Evolutionary conservation across 1,284 basidiomycete species (phyloP), one percentile per base, ranked within the genome.

Genomic region (Tylopilus orsonianus): DNA sequence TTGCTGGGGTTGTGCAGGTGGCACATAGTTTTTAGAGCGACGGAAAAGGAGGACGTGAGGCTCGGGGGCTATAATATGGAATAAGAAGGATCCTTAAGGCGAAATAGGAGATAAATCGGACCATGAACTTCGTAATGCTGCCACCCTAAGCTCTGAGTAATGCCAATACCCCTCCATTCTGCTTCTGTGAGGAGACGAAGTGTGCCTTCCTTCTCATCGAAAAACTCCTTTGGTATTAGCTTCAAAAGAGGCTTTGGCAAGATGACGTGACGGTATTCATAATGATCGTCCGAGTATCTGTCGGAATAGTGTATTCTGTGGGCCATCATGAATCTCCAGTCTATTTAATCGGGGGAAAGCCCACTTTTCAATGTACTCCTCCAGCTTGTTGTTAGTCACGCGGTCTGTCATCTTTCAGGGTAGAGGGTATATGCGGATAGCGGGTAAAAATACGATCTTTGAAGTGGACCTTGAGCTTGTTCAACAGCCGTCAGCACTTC

Each of bases 111-210:
- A 26, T 8, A 41, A 30, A 19, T 70, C 85, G 62, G 60, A 93
- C 93, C 90, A 65, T 97, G 95, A 32, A 97, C 92, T 74, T 96
- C 95, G 61, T 97, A 97, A 63, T 97, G 94, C 66, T 94, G 90
- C 95, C 95, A 98, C 9, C 95, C 95, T 41, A 96, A 74, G 69
- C 91, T 94, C 70, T 97, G 95, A 26, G 90, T 93, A 62, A 97
- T 97, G 10, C 95, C 95, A 52, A 98, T 94, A 1, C 90, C 90
- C 64, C 95, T 79, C 95, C 95, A 98, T 71, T 98, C 95, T 35
- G 80, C 70, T 66, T 97, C 95, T 4, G 79, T 72, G 46, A 97
- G 72, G 46, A 97, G 81, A 8, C 94, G 82, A 49, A 97, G 77
- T 5, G 88, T 83, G 6, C 90, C 90, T 56, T 87, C 87, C 58